Percentiles rank a stretch among this genome's conserved stretches.
Conservation (phyloP, 2,329 filamentous ascomycete species). For the Passalora sequoiae region DNA sequence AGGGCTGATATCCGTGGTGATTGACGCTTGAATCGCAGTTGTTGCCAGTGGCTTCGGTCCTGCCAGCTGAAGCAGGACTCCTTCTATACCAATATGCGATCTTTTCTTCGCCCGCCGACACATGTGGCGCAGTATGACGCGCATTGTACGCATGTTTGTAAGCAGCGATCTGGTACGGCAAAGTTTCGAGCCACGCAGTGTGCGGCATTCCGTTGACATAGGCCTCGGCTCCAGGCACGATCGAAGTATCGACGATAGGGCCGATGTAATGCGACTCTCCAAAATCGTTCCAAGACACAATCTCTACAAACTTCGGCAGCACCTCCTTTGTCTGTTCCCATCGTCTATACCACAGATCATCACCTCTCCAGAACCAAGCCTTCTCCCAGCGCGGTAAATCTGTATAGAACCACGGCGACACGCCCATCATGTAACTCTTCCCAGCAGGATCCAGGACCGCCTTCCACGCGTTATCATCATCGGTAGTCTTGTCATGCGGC, state of each 20-base stretch:
- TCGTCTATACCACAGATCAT: slow-evolving; percentile 56
- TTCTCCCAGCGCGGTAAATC: slow-evolving; percentile 53
- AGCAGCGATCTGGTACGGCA: slow-evolving; percentile 49
- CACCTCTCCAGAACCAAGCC: slow-evolving; percentile 60
- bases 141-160: slow-evolving; percentile 44
- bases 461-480: slow-evolving; percentile 40
- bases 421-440: slow-evolving; percentile 48
- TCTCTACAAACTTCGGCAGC: slow-evolving; percentile 50
- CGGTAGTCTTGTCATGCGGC: slow-evolving; percentile 47
- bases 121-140: slow-evolving; percentile 8
- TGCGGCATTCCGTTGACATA: slow-evolving; percentile 49
- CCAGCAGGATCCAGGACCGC: slow-evolving; percentile 30
- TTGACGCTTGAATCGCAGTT: slow-evolving; percentile 27
- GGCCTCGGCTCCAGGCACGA: slow-evolving; percentile 39
- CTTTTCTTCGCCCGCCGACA: slow-evolving; percentile 23
- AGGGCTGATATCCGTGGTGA: slow-evolving; percentile 28
- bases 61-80: slow-evolving; percentile 34
- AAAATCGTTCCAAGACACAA: slow-evolving; percentile 58
- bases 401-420: slow-evolving; percentile 52
- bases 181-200: slow-evolving; percentile 45
- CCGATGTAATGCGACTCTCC: slow-evolving; percentile 54
- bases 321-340: slow-evolving; percentile 52
- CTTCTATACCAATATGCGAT: slow-evolving; percentile 45
- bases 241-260: slow-evolving; percentile 32
- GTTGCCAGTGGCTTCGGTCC: slow-evolving; percentile 35